phyloP scores from a whole-genome alignment of 2,329 filamentous ascomycete species.

The Colletotrichum lentis region DNA sequence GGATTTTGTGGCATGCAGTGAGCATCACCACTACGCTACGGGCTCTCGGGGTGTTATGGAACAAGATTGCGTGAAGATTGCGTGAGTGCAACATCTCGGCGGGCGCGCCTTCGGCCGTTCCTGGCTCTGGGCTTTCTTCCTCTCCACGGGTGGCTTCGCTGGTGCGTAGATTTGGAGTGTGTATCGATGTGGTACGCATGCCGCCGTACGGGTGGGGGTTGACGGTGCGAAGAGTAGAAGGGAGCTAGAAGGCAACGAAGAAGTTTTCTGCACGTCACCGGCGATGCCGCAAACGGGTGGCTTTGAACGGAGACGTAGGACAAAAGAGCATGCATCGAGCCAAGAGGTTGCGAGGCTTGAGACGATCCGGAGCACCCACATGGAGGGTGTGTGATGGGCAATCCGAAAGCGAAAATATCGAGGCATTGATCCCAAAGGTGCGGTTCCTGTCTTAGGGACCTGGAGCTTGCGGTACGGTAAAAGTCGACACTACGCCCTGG shows the following conservation, averaged over 20 bases:
- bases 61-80: background rate
- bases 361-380: constrained; percentile 22
- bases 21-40: background rate
- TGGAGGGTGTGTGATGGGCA: constrained; percentile 25
- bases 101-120: constrained; percentile 19
- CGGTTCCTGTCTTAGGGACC: constrained; percentile 24
- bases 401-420: background rate
- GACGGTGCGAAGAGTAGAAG: constrained; percentile 15
- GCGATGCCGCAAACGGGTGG: constrained; percentile 35
- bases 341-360: constrained; percentile 15
- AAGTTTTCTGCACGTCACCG: constrained; percentile 36
- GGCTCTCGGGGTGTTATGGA: constrained; percentile 21
- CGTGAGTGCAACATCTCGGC: constrained; percentile 5
- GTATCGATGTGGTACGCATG: background rate
- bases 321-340: background rate
- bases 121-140: background rate
- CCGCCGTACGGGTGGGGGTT: background rate
- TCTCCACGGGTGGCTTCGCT: background rate
- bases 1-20: background rate
- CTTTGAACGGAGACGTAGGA: constrained; percentile 8
- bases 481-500: constrained; percentile 2
- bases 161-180: background rate
- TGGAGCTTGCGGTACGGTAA: constrained; percentile 24
- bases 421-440: background rate
- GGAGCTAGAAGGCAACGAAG: constrained; percentile 34